Percentiles rank a stretch among this genome's conserved stretches.
These are phyloP conservation scores for Sporothrix brunneoviolacea DNA, from an alignment of 2,329 filamentous ascomycete genomes.

Conservation along the genomic window DNA sequence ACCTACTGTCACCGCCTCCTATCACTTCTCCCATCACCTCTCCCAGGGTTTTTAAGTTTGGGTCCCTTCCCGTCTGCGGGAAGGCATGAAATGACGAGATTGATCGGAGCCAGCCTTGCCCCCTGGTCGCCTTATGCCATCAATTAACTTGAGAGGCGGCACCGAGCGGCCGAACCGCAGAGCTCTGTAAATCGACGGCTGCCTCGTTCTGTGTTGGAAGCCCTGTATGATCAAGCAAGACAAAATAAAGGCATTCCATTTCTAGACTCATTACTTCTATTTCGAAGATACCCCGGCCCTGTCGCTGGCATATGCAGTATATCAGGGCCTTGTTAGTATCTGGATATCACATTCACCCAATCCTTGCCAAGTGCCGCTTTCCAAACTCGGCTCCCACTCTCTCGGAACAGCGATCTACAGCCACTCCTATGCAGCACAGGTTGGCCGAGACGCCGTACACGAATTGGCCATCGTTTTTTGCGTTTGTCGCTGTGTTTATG, in stretches of 20 bases:
- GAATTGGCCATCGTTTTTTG: background rate
- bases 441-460: background rate
- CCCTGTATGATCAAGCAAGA: no score
- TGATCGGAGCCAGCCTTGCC: background rate
- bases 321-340: background rate
- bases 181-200: constrained; percentile 4
- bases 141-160: background rate
- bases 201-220: constrained; percentile 1
- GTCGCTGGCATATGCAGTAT: no score
- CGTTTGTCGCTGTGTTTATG: background rate
- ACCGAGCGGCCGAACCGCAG: background rate
- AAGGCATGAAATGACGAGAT: background rate
- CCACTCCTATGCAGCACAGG: background rate
- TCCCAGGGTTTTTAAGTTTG: background rate
- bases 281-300: no score
- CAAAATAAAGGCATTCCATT: no score
- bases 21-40: no score
- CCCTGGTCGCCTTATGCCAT: background rate
- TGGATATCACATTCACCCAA: background rate
- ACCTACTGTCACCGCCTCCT: no score
- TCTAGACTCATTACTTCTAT: no score
- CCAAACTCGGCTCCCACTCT: constrained; percentile 3
- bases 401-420: background rate
- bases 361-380: background rate
- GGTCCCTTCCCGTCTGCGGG: no score